These are phyloP conservation scores for Tilletia caries DNA, from an alignment of 1,284 basidiomycete species.

Conservation along the genomic window DNA sequence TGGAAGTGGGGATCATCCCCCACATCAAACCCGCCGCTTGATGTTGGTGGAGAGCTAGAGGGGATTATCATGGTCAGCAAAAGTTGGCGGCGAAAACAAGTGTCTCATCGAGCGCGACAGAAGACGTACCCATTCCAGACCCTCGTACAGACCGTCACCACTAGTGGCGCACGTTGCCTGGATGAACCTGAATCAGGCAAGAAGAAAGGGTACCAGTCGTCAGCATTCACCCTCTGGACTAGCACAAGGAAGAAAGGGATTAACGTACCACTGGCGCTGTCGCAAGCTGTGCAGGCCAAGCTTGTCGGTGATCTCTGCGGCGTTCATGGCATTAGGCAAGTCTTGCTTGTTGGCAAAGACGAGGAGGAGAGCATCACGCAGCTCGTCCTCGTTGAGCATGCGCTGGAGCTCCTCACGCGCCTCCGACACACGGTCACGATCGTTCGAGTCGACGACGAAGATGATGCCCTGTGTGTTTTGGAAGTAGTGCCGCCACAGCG, in stretches of 20 bases:
- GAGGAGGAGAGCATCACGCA: constrained; percentile 94
- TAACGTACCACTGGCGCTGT: constrained; percentile 64
- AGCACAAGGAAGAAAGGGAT: neutral
- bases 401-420: constrained; percentile 98
- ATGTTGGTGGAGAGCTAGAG: constrained; percentile 72
- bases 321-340: constrained; percentile 98
- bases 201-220: neutral
- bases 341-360: constrained; percentile 99
- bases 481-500: constrained; percentile 99
- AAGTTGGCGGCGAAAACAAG: too few relatives aligned
- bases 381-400: constrained; percentile 99
- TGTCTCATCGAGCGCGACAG: neutral
- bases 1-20: constrained; percentile 49
- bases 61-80: neutral
- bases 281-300: constrained; percentile 94
- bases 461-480: constrained; percentile 99
- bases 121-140: constrained; percentile 57
- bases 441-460: constrained; percentile 99
- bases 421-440: constrained; percentile 98
- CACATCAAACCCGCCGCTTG: constrained; percentile 69
- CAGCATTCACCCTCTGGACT: too few relatives aligned
- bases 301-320: constrained; percentile 99
- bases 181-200: constrained; percentile 70
- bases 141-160: constrained; percentile 98
- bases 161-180: constrained; percentile 99